Conservation (phyloP, 2,329 filamentous ascomycete genomes). For the Botrytis squamosa region DNA sequence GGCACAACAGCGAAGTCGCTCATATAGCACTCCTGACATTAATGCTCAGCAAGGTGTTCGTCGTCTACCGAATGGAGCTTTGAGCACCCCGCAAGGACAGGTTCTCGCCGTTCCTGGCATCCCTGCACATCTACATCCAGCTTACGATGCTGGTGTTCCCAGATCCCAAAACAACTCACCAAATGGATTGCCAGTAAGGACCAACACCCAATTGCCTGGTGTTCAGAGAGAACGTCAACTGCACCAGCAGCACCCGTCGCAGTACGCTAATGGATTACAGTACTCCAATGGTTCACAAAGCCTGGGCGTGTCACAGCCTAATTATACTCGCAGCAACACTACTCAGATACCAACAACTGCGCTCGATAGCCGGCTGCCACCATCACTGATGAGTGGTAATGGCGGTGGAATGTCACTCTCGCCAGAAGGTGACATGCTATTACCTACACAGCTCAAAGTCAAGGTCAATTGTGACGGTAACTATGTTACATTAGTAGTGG, state of each 20-base stretch:
- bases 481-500: constrained; percentile 93
- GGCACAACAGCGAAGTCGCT: constrained; percentile 71
- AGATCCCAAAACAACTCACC: constrained; percentile 84
- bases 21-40: constrained; percentile 94
- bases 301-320: constrained; percentile 32
- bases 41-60: constrained; percentile 59
- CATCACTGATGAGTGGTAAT: constrained; percentile 40
- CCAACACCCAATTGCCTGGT: constrained; percentile 69
- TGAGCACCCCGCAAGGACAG: constrained; percentile 37
- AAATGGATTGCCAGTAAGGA: constrained; percentile 62
- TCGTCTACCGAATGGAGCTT: constrained; percentile 52
- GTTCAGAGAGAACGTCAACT: constrained; percentile 58
- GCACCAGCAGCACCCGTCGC: constrained; percentile 42
- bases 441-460: constrained; percentile 82
- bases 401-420: constrained; percentile 25
- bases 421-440: constrained; percentile 49
- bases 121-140: constrained; percentile 63
- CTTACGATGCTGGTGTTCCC: constrained; percentile 62
- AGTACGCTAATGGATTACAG: constrained; percentile 38
- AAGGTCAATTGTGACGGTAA: constrained; percentile 92
- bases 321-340: constrained; percentile 38
- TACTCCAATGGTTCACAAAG: constrained; percentile 28
- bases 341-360: constrained; percentile 37
- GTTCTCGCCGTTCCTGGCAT: constrained; percentile 76
- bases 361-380: constrained; percentile 44